These are phyloP conservation scores for Salvia miltiorrhiza DNA, from an alignment of 257 asterid genomes.

Conservation along the genomic window DNA sequence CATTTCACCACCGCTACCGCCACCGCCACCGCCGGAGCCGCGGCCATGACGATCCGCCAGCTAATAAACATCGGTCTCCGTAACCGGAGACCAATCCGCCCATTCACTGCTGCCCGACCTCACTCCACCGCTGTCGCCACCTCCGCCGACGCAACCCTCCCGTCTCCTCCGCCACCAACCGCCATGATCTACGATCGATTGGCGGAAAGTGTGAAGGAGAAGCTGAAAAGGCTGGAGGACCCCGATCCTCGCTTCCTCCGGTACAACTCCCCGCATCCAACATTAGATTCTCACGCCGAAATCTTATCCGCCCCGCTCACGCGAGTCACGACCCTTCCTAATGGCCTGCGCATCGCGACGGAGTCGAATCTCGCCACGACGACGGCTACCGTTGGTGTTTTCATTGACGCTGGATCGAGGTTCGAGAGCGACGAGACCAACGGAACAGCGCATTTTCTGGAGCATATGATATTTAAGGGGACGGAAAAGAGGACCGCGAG, in stretches of 20 bases:
- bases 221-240: slow-evolving; percentile 52
- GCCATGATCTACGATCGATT: slow-evolving; percentile 84
- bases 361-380: slow-evolving; percentile 61
- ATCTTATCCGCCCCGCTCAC: slow-evolving; percentile 74
- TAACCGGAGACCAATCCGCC: slow-evolving; percentile 23
- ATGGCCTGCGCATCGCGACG: slow-evolving; percentile 85
- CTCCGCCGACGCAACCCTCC: slow-evolving; percentile 28
- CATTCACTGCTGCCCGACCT: slow-evolving; percentile 25
- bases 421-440: slow-evolving; percentile 74
- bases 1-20: slow-evolving; percentile 12
- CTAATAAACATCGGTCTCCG: slow-evolving; percentile 57
- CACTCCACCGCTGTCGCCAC: slow-evolving; percentile 52
- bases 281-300: slow-evolving; percentile 49
- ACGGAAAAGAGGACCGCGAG: slow-evolving; percentile 69
- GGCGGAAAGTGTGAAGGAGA: slow-evolving; percentile 67
- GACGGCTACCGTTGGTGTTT: slow-evolving; percentile 92
- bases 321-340: slow-evolving; percentile 77
- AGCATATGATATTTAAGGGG: slow-evolving; percentile 96
- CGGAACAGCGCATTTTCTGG: slow-evolving; percentile 93
- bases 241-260: slow-evolving; percentile 71
- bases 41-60: slow-evolving; percentile 77
- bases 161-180: slow-evolving; percentile 66
- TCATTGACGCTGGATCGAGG: slow-evolving; percentile 94
- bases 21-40: slow-evolving; percentile 21
- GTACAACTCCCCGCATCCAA: slow-evolving; percentile 68